Evolutionary conservation across 768 basidiomycete genomes (phyloP).

Genomic region (Leucosporidium yakuticum): DNA sequence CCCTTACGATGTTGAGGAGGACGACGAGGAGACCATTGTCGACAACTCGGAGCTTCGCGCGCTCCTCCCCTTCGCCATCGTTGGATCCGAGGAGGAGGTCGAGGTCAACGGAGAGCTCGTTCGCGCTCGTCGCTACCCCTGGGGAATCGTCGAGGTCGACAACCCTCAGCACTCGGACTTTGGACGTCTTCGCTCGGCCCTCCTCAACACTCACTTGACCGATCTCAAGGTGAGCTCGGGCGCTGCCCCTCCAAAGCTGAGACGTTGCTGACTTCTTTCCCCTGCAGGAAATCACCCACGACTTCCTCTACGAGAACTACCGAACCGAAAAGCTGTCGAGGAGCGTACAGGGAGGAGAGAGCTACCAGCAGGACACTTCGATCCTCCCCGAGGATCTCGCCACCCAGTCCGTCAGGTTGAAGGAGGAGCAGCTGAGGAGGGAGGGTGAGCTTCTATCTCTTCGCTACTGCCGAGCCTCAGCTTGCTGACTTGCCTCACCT

Average conservation of each 20-base stretch:
- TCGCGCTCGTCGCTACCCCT: conserved; percentile 91
- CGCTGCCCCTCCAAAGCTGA: too few relatives aligned
- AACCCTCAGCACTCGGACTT: conserved; percentile 99
- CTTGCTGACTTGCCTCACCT: conserved; percentile 46
- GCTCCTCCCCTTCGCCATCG: conserved; percentile 90
- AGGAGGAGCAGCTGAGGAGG: conserved; percentile 94
- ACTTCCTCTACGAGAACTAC: conserved; percentile 72
- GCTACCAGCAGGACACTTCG: conserved; percentile 50
- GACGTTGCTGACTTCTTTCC: too few relatives aligned
- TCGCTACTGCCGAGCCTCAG: conserved; percentile 55
- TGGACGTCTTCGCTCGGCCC: conserved; percentile 78
- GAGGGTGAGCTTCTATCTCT: conserved; percentile 47
- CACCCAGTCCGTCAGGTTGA: conserved; percentile 90
- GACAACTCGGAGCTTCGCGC: conserved; percentile 95
- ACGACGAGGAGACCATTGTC: conserved; percentile 95
- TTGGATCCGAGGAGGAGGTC: conserved; percentile 95
- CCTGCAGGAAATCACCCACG: conserved; percentile 46
- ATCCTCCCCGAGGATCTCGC: conserved; percentile 95
- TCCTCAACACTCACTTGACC: conserved; percentile 87
- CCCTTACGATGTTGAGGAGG: conserved; percentile 98
- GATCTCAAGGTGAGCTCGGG: conserved; percentile 61
- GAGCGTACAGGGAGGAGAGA: conserved; percentile 51
- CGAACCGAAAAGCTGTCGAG: conserved; percentile 95
- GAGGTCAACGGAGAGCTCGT: conserved; percentile 79
- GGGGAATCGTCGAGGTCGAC: conserved; percentile 98